These are phyloP conservation scores for Pelargonium myrrhifolium DNA, from an alignment of 441 rosid genomes.

Conservation along the genomic window DNA sequence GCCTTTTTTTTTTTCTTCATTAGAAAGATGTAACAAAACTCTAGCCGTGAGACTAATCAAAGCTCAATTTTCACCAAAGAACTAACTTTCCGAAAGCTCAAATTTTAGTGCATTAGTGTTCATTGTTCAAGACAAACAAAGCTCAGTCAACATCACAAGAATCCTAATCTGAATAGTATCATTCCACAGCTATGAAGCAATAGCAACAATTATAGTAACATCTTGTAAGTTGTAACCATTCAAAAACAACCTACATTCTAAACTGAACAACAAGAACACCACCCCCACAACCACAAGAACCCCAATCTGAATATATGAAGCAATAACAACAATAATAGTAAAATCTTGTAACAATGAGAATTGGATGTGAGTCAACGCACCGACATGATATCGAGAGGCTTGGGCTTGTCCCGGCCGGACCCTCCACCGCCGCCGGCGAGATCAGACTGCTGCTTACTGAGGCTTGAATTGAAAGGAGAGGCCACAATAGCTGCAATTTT, in stretches of 20 bases:
- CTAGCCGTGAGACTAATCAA: not conserved
- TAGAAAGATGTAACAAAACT: not conserved
- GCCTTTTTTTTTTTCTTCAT: no score
- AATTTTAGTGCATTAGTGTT: no score
- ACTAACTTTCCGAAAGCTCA: not conserved
- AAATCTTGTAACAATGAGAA: not conserved
- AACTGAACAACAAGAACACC: not conserved
- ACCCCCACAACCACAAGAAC: not conserved
- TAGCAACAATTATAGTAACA: not conserved
- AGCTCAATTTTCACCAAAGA: not conserved
- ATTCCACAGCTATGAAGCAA: no score
- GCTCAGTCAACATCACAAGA: not conserved
- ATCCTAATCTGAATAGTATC: no score
- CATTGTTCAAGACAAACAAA: not conserved
- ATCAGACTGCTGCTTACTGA: slow-evolving; percentile 36
- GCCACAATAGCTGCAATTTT: slow-evolving; percentile 80
- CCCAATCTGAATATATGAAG: not conserved
- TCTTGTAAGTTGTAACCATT: not conserved
- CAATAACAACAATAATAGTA: not conserved
- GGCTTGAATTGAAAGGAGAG: slow-evolving; percentile 74
- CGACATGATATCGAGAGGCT: slow-evolving; percentile 76
- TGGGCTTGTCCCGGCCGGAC: slow-evolving; percentile 69
- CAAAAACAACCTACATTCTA: not conserved
- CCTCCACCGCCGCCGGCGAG: slow-evolving; percentile 22
- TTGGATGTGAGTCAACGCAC: slow-evolving; percentile 27